A percentile compares a stretch with the other conserved stretches of the same genome.
phyloP scores from a whole-genome alignment of 495 filamentous ascomycete species.

The Hyaloscypha variabilis region DNA sequence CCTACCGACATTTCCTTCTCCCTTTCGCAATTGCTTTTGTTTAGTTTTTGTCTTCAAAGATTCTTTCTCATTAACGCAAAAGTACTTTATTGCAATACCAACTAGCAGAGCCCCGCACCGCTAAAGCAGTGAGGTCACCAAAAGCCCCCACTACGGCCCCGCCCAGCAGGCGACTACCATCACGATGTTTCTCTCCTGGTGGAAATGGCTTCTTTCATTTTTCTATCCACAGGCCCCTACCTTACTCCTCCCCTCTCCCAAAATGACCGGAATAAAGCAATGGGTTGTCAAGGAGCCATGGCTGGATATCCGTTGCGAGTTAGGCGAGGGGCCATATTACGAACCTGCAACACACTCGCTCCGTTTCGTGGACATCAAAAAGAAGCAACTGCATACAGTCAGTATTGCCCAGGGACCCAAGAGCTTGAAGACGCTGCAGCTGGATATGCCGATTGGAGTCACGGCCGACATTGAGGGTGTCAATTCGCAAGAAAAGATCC shows the following conservation, averaged over 20 bases:
- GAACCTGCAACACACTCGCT: conserved; percentile 68
- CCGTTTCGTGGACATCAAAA: conserved; percentile 89
- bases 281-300: conserved; percentile 62
- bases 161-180: background rate
- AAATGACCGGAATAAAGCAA: conserved; percentile 18
- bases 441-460: conserved; percentile 71
- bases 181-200: conserved; percentile 7
- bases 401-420: conserved; percentile 65
- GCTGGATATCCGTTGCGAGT: conserved; percentile 67
- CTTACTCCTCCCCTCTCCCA: background rate
- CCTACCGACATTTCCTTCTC: background rate
- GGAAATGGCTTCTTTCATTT: conserved; percentile 17
- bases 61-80: too few species aligned
- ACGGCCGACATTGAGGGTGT: conserved; percentile 80
- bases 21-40: background rate
- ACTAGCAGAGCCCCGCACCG: background rate
- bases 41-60: background rate
- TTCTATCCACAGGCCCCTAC: background rate
- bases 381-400: conserved; percentile 73
- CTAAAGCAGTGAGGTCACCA: background rate
- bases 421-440: conserved; percentile 66
- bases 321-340: conserved; percentile 86
- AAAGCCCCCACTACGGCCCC: background rate
- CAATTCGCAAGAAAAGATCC: conserved; percentile 63
- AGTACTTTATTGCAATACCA: too few species aligned